Evolutionary conservation across 176 grass and related monocot genomes (phyloP), one percentile per base, ranked within the genome.

Genomic region (Avena atlantica): DNA sequence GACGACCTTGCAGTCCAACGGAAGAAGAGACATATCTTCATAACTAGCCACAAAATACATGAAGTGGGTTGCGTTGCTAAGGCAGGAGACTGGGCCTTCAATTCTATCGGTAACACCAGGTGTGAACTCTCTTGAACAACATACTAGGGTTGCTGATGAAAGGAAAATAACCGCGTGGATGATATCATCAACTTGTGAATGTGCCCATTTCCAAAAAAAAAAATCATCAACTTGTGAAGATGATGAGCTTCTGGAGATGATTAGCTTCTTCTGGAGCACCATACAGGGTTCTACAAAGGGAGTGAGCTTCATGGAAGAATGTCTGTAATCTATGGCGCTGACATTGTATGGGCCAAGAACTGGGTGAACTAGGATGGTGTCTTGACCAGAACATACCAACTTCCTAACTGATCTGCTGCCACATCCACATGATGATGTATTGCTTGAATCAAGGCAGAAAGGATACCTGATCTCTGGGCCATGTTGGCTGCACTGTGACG

Each of bases 91-190:
- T 12, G 87, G 84, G 20, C 89, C 37, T 21, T 20, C 60, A 92
- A 94, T 77, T 76, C 87, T 9, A 84, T 92, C 12, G 81, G 25
- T 9, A 27, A 8, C 16, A 61, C 19, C 4, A 84, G 16, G 25
- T 8, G 20, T 48, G 73, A 89, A 19, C 7, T 69, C 61, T 37
- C 48, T 68, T 94, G 48, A 92, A 92, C 25, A 94, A 84, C 45
- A 85, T 89, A 44, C 68, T 70, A 70, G 15, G 31, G 61, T 64
- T 64, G 66, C n/a, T n/a, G n/a, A n/a, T n/a, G n/a, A n/a, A n/a
- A n/a, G n/a, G n/a, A n/a, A n/a, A n/a, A n/a, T n/a, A n/a, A n/a
- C n/a, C n/a, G n/a, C n/a, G n/a, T n/a, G n/a, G n/a, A n/a, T n/a
- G n/a, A n/a, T n/a, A n/a, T n/a, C n/a, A n/a, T n/a, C n/a, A n/a